Evolutionary conservation across 73 alveolate species (phyloP).

Genomic region (Symbiodinium natans): DNA sequence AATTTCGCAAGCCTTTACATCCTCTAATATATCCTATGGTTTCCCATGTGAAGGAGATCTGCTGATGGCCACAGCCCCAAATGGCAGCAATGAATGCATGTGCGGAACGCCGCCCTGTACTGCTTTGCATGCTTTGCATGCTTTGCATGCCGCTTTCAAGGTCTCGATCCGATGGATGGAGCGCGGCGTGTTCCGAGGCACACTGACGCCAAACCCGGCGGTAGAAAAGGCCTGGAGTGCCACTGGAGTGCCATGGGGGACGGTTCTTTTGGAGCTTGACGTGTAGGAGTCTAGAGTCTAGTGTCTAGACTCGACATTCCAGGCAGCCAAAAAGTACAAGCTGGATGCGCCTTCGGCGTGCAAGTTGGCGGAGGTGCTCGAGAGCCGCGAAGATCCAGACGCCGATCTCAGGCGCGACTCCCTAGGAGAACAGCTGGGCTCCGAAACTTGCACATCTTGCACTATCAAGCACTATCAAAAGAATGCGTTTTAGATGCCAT

Average conservation of each 20-base stretch:
- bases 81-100: too few species aligned
- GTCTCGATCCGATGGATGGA: slow-evolving; percentile 89
- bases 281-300: too few species aligned
- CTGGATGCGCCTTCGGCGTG: slow-evolving; percentile 89
- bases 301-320: neutral
- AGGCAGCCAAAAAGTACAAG: slow-evolving; percentile 88
- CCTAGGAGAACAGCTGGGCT: slow-evolving; percentile 17
- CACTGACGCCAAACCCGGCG: slow-evolving; percentile 65
- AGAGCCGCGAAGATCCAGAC: slow-evolving; percentile 67
- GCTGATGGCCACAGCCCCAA: neutral
- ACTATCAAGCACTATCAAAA: neutral
- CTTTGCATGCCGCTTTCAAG: neutral
- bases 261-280: too few species aligned
- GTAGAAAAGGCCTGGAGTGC: slow-evolving; percentile 29
- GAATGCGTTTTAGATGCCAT: neutral
- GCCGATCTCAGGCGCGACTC: slow-evolving; percentile 67
- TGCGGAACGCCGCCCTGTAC: neutral
- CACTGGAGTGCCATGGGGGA: neutral
- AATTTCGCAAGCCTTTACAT: too few species aligned
- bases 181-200: slow-evolving; percentile 85
- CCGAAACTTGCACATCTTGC: neutral
- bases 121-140: neutral
- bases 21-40: too few species aligned
- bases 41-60: neutral
- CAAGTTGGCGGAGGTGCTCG: slow-evolving; percentile 79